Evolutionary conservation across 208 protist species (phyloP), one percentile per base, ranked within the genome.

Genomic region (Strigomonas oncopelti): DNA sequence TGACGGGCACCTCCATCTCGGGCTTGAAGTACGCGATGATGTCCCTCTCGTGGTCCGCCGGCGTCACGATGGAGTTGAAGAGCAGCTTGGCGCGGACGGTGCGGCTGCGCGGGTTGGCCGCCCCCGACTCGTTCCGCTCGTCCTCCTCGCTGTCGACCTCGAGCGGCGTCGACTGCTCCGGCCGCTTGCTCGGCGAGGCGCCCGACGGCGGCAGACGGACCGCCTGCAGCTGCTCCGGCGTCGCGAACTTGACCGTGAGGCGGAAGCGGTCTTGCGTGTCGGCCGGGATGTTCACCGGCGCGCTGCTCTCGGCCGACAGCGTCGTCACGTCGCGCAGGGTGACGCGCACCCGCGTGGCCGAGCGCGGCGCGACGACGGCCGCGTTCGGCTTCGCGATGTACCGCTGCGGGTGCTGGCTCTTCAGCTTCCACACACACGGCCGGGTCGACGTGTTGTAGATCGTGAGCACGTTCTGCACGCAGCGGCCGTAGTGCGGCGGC

Each of bases 351-450:
- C 82, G 81, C 5, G 75, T 76, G 46, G 80, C 82, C 2, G 75
- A 81, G 48, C 78, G 68, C 0, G 87, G 73, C 1, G 72, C 69
- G 36, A 90, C 61, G 1, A 85, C 60, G 18, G 80, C 83, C 16
- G 78, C 75, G 64, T 80, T 82, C 36, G 84, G 87, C 72, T 84
- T 85, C 14, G 74, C 85, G n/a, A 87, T 75, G 74, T 88, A 93
- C 9, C 82, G 77, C 59, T 76, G 61, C 7, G 87, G 87, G 62
- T 84, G 83, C 52, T 81, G 75, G 45, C 75, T 76, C 38, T 75
- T 77, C 54, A 93, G 70, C 65, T 93, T 93, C 64, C 83, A 93
- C 4, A 90, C 72, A 57, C 81, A 86, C 24, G 75, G 69, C 51
- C 68, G 51, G 34, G 73, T 71, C 0, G 71, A 74, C 0, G 78